Percentiles rank a stretch among this genome's conserved stretches.
Conservation (phyloP, 148 eudicot genomes). For the Beta vulgaris region DNA sequence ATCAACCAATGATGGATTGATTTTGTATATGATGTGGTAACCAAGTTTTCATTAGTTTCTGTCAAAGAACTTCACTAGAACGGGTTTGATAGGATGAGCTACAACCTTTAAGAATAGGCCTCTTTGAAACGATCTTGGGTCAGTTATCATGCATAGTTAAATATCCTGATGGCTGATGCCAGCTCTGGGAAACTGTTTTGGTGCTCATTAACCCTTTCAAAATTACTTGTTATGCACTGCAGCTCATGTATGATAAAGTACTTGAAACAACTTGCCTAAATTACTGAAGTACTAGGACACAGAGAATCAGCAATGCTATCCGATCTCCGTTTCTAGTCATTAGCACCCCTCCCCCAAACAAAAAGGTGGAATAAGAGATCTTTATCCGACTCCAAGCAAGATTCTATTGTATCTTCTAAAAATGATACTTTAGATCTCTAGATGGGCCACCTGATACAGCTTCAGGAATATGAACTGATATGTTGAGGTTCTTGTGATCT, state of each 20-base stretch:
- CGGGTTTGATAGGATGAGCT: not conserved
- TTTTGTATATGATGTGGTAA: not conserved
- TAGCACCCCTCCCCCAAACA: not conserved
- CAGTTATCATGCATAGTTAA: not conserved
- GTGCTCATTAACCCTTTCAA: not conserved
- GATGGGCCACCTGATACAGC: not conserved
- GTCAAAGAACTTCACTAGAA: no score
- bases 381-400: not conserved
- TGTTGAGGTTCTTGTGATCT: conserved; percentile 2
- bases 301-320: not conserved
- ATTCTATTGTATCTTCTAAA: not conserved
- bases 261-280: not conserved
- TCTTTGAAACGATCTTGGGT: not conserved
- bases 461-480: not conserved
- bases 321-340: not conserved
- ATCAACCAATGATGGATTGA: not conserved
- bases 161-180: not conserved
- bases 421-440: not conserved
- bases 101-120: not conserved
- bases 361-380: not conserved
- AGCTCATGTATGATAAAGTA: not conserved
- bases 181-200: not conserved
- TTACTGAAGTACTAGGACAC: not conserved
- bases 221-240: not conserved
- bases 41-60: not conserved